phyloP scores from a whole-genome alignment of 2,329 filamentous ascomycete genomes.

The Botrytis squamosa region DNA sequence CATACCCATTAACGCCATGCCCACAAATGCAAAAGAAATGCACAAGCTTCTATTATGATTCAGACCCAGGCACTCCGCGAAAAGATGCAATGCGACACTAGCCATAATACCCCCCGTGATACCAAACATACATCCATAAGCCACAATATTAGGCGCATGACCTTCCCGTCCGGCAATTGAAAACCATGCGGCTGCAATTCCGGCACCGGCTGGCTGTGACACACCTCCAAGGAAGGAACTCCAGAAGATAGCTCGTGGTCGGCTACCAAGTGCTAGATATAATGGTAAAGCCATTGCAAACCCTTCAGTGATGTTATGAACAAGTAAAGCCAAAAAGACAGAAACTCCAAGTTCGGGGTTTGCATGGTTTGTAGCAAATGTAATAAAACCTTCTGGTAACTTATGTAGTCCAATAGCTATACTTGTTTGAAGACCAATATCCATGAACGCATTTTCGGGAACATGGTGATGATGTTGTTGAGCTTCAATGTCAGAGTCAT shows the following conservation, averaged over 20 bases:
- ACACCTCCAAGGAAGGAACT: conserved; percentile 80
- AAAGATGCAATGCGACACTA: conserved; percentile 84
- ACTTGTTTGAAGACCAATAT: conserved; percentile 92
- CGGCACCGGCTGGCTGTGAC: conserved; percentile 84
- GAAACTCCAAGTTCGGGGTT: conserved; percentile 85
- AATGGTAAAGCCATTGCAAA: conserved; percentile 91
- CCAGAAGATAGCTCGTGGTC: conserved; percentile 80
- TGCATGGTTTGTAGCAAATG: conserved; percentile 95
- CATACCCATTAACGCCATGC: conserved; percentile 83
- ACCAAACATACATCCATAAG: conserved; percentile 82
- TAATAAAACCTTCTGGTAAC: conserved; percentile 83
- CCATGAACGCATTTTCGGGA: conserved; percentile 87
- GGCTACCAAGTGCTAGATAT: conserved; percentile 83
- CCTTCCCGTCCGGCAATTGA: conserved; percentile 59
- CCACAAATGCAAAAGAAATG: conserved; percentile 76
- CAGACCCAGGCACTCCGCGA: conserved; percentile 79
- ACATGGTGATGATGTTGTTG: conserved; percentile 84
- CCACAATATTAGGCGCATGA: conserved; percentile 52
- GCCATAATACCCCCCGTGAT: conserved; percentile 93
- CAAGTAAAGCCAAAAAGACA: conserved; percentile 92
- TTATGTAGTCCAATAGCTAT: conserved; percentile 96
- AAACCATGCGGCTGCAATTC: conserved; percentile 83
- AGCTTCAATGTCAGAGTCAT: conserved; percentile 34
- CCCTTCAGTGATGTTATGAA: conserved; percentile 97
- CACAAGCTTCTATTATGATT: conserved; percentile 77